phyloP scores from a whole-genome alignment of 202 grass and related monocot genomes.

The Carex arenaria region DNA sequence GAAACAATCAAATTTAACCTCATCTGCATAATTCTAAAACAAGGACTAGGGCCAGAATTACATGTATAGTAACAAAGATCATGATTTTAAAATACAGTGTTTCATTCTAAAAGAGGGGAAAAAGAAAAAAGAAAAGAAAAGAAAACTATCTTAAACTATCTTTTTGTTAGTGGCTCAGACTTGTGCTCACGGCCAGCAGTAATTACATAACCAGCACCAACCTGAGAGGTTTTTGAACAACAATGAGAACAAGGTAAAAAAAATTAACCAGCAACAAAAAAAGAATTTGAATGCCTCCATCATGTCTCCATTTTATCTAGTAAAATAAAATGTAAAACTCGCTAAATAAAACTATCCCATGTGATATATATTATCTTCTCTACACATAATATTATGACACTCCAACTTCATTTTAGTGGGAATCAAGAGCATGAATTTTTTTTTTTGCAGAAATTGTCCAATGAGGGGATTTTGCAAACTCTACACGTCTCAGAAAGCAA shows the following conservation, averaged over 20 bases:
- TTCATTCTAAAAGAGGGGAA: background rate
- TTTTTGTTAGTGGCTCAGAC: conserved; percentile 69
- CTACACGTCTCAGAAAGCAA: background rate
- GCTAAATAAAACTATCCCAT: background rate
- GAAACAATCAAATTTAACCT: conserved; percentile 7
- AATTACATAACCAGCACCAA: conserved; percentile 76
- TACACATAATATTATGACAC: background rate
- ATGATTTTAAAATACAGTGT: conserved; percentile 5
- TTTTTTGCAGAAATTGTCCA: background rate
- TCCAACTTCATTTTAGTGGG: background rate
- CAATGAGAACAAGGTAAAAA: background rate
- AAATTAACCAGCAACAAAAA: background rate
- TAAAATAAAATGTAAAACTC: background rate
- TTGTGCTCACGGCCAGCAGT: conserved; percentile 86
- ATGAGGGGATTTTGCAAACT: background rate
- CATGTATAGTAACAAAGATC: background rate
- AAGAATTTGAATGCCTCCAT: background rate
- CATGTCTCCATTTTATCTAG: background rate
- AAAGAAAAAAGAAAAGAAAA: conserved; percentile 1
- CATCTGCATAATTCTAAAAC: background rate
- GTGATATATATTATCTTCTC: background rate
- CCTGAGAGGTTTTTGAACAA: conserved; percentile 38
- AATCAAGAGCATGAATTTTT: background rate
- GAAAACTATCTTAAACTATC: conserved; percentile 31
- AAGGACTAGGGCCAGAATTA: background rate